Evolutionary conservation across 2,329 filamentous ascomycete genomes (phyloP).

Genomic region (Paracorniculantispora psalliotae): DNA sequence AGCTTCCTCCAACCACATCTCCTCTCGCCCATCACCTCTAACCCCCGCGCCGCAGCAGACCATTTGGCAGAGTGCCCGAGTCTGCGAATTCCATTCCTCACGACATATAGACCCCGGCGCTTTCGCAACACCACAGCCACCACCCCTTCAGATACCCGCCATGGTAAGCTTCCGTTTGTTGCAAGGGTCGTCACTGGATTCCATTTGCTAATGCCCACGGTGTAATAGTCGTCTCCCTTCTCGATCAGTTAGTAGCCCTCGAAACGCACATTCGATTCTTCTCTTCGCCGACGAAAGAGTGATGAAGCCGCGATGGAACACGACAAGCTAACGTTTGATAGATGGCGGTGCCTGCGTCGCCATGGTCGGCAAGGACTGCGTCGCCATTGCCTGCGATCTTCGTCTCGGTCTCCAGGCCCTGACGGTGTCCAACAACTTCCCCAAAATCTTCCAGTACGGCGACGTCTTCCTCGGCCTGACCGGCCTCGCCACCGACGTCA

Average conservation of each 20-base stretch:
- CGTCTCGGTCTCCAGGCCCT: conserved; percentile 93
- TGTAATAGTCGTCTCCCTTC: conserved; percentile 75
- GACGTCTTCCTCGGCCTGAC: conserved; percentile 94
- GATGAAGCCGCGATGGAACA: background rate
- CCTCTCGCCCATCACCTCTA: background rate
- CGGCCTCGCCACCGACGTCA: conserved; percentile 91
- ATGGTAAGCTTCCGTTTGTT: conserved; percentile 18
- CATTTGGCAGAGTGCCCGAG: background rate
- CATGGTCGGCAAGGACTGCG: conserved; percentile 99
- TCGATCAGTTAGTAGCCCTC: conserved; percentile 71
- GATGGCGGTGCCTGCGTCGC: conserved; percentile 92
- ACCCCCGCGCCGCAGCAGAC: background rate
- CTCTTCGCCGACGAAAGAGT: background rate
- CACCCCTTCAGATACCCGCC: conserved; percentile 23
- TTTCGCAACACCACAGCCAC: conserved; percentile 21
- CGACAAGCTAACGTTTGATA: conserved; percentile 28
- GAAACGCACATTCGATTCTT: conserved; percentile 10
- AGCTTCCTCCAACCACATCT: conserved; percentile 2
- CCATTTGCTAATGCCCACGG: conserved; percentile 26
- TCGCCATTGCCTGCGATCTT: conserved; percentile 98
- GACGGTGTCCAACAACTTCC: conserved; percentile 99
- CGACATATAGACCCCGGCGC: conserved; percentile 1
- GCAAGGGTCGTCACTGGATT: background rate
- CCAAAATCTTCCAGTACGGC: conserved; percentile 98
- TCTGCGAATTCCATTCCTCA: background rate